Base-by-base conservation (phyloP, 371 early-diverging fungal species). In the Actinomortierella wolfii region DNA sequence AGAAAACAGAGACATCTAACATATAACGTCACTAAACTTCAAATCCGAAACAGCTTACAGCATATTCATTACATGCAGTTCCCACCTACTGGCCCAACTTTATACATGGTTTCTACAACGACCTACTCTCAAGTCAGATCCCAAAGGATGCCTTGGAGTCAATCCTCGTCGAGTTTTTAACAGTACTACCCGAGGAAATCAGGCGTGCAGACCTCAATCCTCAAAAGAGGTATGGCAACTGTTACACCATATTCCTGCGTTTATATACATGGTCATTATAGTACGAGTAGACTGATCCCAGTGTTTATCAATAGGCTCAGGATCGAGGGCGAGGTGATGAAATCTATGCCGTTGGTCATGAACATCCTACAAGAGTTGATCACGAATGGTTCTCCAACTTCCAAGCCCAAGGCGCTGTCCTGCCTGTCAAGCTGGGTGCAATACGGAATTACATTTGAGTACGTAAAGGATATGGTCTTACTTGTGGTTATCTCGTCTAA, bases 161-260 rank as follows among this genome's bases (percentile, higher is more conserved):
- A 5, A 76, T 86, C 0, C 57, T 92, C 2, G 67, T 94, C 3
- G 93, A 93, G 26, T 87, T 92, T 49, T 62, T 91, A 47, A 89
- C 87, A 8, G 83, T 92, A 41, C 77, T 93, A 4, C 92, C 93
- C 11, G 92, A 94, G 74, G 93, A 93, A 64, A 78, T 91, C 15
- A 70, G 79, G 6, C 86, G 86, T 48, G 78, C 83, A 6, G 80
- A 86, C 48, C 58, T 91, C 14, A 65, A 81, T 28, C 83, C 83
- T 5, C 75, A 70, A 13, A 67, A 61, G 29, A 84, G 78, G 82
- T 85, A 83, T 61, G 70, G 44, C 21, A 18, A 18, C 20, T 47
- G 17, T 1, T 47, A 47, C 47, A 18, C 47, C 45, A 18, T 28
- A 24, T 21, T 58, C 39, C 45, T 18, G 9, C 45, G 43, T 51